These are phyloP conservation scores for Perkinsus olseni DNA, from an alignment of 169 alveolate species.

Conservation along the genomic window DNA sequence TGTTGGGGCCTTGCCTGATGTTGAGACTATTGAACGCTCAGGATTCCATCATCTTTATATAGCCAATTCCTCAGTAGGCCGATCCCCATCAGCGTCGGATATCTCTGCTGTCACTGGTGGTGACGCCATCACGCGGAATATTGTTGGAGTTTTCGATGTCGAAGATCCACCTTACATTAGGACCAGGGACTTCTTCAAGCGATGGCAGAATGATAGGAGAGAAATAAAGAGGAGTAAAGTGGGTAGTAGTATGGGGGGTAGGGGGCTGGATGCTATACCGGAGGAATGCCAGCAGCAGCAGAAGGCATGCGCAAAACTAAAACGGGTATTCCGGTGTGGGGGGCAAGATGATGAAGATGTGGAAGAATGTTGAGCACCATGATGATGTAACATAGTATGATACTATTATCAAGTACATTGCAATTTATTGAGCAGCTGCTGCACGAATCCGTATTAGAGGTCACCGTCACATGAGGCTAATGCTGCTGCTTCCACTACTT, in stretches of 20 bases:
- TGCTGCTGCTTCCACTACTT: too few species aligned
- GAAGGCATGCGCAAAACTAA: background rate
- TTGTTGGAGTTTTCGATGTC: background rate
- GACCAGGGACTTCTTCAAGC: background rate
- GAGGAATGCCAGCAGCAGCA: background rate
- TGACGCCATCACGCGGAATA: background rate
- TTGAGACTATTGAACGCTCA: background rate
- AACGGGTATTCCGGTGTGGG: too few species aligned
- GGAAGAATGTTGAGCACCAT: too few species aligned
- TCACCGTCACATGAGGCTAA: too few species aligned
- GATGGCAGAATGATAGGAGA: background rate
- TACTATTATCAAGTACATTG: too few species aligned
- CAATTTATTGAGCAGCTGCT: too few species aligned
- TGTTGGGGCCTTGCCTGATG: background rate
- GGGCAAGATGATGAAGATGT: too few species aligned
- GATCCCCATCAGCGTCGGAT: background rate
- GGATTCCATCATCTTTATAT: background rate
- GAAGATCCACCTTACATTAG: background rate
- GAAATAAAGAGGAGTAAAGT: background rate
- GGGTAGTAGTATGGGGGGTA: background rate
- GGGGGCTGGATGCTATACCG: background rate
- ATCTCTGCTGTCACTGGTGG: background rate
- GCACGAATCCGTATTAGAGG: too few species aligned
- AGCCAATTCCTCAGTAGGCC: background rate
- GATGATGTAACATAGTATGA: too few species aligned